phyloP scores from a whole-genome alignment of 129 eudicot species.

The sunflower (Helianthus annuus) region DNA sequence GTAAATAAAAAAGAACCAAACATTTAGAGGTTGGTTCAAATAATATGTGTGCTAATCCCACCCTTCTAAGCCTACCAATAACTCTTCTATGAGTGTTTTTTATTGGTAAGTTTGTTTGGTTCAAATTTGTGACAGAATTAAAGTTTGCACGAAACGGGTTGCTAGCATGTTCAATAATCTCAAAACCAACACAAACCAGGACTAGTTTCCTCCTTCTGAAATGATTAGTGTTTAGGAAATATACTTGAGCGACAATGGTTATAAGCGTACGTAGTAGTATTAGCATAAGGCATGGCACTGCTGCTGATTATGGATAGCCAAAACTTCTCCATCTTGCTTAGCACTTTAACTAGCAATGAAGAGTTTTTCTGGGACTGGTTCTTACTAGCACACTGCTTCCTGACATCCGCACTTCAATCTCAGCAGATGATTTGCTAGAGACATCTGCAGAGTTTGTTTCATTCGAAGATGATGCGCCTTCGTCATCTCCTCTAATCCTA shows the following conservation, averaged over 20 bases:
- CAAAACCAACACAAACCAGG: neutral
- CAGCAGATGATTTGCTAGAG: conserved; percentile 2
- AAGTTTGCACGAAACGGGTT: too few relatives aligned
- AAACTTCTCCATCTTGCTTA: conserved; percentile 43
- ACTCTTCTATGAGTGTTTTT: too few relatives aligned
- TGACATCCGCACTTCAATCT: conserved; percentile 38
- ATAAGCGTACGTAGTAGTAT: conserved; percentile 27
- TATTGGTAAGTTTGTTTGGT: too few relatives aligned
- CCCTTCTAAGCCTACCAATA: too few relatives aligned
- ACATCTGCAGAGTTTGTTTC: conserved; percentile 23
- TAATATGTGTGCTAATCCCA: neutral
- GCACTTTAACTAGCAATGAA: conserved; percentile 27
- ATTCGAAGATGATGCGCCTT: conserved; percentile 6
- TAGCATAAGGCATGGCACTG: conserved; percentile 40
- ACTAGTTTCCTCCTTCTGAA: neutral
- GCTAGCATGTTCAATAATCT: neutral
- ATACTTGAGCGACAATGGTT: conserved; percentile 52
- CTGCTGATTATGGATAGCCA: conserved; percentile 39
- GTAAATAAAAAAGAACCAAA: neutral
- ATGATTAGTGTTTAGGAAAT: neutral
- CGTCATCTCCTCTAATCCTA: conserved; percentile 9
- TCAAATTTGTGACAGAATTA: too few relatives aligned
- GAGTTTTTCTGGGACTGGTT: conserved; percentile 26
- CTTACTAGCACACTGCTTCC: conserved; percentile 39
- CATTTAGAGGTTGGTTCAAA: neutral